A percentile compares a stretch with the other conserved stretches of the same genome.
phyloP scores from a whole-genome alignment of 2,329 filamentous ascomycete genomes.

The Xylaria arbuscula region DNA sequence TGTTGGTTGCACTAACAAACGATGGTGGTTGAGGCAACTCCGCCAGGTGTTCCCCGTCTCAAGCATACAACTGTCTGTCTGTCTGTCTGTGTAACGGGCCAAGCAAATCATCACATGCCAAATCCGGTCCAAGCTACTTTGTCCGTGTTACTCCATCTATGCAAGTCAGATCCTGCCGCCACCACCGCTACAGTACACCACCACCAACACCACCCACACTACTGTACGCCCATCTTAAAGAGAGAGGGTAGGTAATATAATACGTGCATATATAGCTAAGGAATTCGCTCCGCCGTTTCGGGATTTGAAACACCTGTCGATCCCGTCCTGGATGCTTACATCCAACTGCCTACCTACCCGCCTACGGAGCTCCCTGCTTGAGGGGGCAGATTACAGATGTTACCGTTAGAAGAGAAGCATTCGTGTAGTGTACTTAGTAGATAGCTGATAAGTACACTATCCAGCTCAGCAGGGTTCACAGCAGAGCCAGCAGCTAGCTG shows the following conservation, averaged over 20 bases:
- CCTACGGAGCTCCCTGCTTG: not conserved
- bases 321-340: constrained; percentile 5
- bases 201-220: constrained; percentile 9
- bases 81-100: constrained; percentile 22
- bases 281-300: constrained; percentile 35
- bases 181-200: not conserved
- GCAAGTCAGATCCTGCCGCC: constrained; percentile 32
- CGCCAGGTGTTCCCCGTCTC: not conserved
- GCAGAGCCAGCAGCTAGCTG: not conserved
- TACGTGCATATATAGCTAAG: constrained; percentile 32
- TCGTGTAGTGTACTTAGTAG: not conserved
- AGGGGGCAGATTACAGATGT: not conserved
- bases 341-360: not conserved
- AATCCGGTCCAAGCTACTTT: constrained; percentile 6
- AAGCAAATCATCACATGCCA: constrained; percentile 26
- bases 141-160: constrained; percentile 14
- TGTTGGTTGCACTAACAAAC: constrained; percentile 23
- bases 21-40: constrained; percentile 1
- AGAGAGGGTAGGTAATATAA: constrained; percentile 5
- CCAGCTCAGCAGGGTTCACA: not conserved
- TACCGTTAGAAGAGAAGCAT: not conserved
- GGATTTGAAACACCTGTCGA: constrained; percentile 32
- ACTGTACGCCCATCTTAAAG: not conserved
- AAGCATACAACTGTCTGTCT: not conserved
- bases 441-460: not conserved